Conservation (phyloP, 176 grass and related monocot species). For the Zea luxurians region DNA sequence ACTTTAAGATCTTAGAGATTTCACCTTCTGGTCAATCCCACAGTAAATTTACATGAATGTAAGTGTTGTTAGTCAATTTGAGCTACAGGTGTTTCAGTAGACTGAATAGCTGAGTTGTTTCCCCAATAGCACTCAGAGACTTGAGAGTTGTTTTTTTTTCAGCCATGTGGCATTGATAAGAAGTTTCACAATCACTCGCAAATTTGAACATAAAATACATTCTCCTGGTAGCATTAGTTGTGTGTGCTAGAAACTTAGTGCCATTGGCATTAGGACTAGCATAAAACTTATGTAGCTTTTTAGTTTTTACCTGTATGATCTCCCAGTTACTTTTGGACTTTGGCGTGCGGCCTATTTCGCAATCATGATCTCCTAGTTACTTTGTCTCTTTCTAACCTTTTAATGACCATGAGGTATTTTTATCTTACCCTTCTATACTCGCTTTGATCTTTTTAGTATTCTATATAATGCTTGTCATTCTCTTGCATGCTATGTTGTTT, state of each 20-base stretch:
- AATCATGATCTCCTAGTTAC: conserved; percentile 20
- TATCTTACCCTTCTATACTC: conserved; percentile 8
- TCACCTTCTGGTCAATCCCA: not conserved
- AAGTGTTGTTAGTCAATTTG: conserved; percentile 11
- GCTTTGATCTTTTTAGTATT: not conserved
- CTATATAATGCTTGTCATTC: not conserved
- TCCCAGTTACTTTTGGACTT: no score
- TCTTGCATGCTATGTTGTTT: conserved; percentile 23
- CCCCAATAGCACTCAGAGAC: no score
- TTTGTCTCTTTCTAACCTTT: conserved; percentile 16
- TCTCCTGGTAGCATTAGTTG: not conserved
- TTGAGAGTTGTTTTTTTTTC: not conserved
- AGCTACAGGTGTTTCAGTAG: not conserved
- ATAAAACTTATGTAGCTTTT: not conserved
- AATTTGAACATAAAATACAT: conserved; percentile 14
- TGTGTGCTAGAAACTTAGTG: not conserved
- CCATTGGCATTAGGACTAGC: not conserved
- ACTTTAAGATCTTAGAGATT: not conserved
- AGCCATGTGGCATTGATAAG: not conserved
- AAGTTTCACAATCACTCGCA: not conserved
- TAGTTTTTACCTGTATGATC: no score
- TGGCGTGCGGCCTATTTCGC: no score
- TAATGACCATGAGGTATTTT: conserved; percentile 2
- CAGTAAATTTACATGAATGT: no score
- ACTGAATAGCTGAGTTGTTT: not conserved